phyloP scores from a whole-genome alignment of 208 protist species.

The Balamuthia mandrillaris region DNA sequence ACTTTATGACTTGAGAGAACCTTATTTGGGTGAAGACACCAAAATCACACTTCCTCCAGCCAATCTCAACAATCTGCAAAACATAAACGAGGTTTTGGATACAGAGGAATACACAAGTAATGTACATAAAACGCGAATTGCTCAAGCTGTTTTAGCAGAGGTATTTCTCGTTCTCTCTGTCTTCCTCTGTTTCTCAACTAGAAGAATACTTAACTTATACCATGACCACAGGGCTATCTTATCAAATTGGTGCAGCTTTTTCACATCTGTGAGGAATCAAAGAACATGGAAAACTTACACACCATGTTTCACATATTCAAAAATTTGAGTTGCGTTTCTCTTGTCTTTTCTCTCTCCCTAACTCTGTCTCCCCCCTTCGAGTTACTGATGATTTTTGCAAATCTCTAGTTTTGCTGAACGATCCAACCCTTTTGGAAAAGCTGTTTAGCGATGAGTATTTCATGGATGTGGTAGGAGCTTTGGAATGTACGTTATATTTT shows the following conservation, averaged over 20 bases:
- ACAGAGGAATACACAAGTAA: background rate
- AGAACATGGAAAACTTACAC: conserved; percentile 47
- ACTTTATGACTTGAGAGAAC: no score
- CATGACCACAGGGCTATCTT: conserved; percentile 64
- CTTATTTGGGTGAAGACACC: no score
- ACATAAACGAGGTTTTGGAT: conserved; percentile 22
- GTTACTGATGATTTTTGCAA: background rate
- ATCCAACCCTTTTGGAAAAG: conserved; percentile 57
- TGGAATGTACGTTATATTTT: conserved; percentile 64
- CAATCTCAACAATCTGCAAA: conserved; percentile 31
- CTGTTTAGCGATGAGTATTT: conserved; percentile 67
- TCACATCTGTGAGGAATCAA: conserved; percentile 48
- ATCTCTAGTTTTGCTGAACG: conserved; percentile 65
- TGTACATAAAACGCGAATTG: background rate
- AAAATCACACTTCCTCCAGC: conserved; percentile 17
- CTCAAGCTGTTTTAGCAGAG: background rate
- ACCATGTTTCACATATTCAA: conserved; percentile 66
- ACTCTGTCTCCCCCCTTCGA: background rate
- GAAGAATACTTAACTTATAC: no score
- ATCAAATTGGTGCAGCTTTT: conserved; percentile 58
- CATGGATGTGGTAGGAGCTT: conserved; percentile 60
- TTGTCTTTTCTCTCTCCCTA: background rate
- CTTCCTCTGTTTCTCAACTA: no score
- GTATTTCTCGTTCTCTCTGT: background rate
- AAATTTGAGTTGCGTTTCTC: conserved; percentile 63